phyloP scores from a whole-genome alignment of 805 yeast genomes.

The Saturnispora ahearnii region DNA sequence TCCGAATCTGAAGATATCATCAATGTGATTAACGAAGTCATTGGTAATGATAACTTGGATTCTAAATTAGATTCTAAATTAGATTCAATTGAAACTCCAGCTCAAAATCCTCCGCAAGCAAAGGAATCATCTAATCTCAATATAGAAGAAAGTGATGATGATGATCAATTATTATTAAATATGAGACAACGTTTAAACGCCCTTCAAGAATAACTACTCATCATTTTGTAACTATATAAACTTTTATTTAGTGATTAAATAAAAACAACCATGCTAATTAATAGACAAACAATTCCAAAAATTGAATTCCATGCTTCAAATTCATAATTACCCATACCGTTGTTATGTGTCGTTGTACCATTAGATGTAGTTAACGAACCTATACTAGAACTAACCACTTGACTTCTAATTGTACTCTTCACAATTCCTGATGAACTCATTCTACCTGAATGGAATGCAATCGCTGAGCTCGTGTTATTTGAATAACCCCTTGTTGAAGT shows the following conservation, averaged over 20 bases:
- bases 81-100: background rate
- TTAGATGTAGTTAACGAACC: background rate
- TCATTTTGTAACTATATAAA: background rate
- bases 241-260: background rate
- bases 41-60: slow-evolving; percentile 1
- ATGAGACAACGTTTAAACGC: slow-evolving; percentile 89
- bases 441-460: background rate
- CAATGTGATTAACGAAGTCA: slow-evolving; percentile 3
- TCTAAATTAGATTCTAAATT: background rate
- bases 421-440: background rate
- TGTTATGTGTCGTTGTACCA: background rate
- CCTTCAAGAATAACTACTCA: slow-evolving; percentile 45
- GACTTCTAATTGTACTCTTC: background rate
- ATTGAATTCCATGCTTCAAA: slow-evolving; percentile 2
- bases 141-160: slow-evolving; percentile 43
- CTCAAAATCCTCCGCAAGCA: slow-evolving; percentile 14
- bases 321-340: background rate
- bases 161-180: slow-evolving; percentile 64
- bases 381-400: background rate
- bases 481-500: background rate
- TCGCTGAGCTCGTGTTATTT: background rate
- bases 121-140: slow-evolving; percentile 17
- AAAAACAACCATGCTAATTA: slow-evolving; percentile 1
- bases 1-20: slow-evolving; percentile 44
- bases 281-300: slow-evolving; percentile 3